phyloP scores from a whole-genome alignment of 2,329 filamentous ascomycete species.

The Beauveria sp. region DNA sequence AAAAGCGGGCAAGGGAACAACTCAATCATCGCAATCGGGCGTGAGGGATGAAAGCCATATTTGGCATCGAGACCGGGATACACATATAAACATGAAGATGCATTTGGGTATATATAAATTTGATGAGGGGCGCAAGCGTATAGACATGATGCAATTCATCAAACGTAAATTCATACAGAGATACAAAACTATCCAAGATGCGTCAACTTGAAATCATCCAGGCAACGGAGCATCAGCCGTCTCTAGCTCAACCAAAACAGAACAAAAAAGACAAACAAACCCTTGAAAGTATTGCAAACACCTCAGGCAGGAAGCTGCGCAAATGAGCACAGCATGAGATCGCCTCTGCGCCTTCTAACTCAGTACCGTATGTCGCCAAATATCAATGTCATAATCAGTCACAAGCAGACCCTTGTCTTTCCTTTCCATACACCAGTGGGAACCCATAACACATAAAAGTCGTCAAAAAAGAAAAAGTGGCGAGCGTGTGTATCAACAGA shows the following conservation, averaged over 20 bases:
- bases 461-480: background rate
- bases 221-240: background rate
- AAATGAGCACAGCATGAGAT: background rate
- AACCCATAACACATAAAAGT: background rate
- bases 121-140: background rate
- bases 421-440: background rate
- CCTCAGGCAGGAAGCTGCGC: background rate
- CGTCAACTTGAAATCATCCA: background rate
- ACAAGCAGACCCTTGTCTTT: background rate
- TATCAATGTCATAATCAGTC: background rate
- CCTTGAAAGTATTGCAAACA: slow-evolving; percentile 4
- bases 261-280: background rate
- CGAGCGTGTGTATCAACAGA: background rate
- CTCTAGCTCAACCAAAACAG: slow-evolving; percentile 9
- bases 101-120: background rate
- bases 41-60: background rate
- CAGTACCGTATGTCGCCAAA: background rate
- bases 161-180: background rate
- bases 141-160: background rate
- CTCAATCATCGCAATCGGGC: background rate
- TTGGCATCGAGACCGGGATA: no score
- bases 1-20: slow-evolving; percentile 59
- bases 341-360: slow-evolving; percentile 6
- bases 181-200: background rate
- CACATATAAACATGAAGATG: background rate